Evolutionary conservation across 2,329 filamentous ascomycete species (phyloP).

Genomic region (Aspergillus cejpii): DNA sequence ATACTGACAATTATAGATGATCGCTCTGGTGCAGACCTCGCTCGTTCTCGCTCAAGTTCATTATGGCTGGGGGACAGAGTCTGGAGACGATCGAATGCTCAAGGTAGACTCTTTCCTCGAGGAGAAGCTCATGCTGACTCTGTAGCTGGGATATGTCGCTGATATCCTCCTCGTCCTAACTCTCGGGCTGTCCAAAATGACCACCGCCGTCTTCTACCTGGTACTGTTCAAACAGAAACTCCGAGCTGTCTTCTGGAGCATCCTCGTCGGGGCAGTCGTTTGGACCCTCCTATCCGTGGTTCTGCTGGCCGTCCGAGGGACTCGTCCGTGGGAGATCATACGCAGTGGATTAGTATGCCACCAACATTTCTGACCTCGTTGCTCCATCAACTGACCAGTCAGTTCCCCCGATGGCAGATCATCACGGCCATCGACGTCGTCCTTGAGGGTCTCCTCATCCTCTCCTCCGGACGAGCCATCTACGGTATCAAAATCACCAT

Average conservation of each 20-base stretch:
- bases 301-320: constrained; percentile 36
- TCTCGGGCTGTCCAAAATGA: constrained; percentile 40
- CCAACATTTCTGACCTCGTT: too few species aligned
- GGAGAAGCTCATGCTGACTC: too few species aligned
- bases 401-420: constrained; percentile 38
- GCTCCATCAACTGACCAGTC: not conserved
- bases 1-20: too few species aligned
- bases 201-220: constrained; percentile 34
- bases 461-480: constrained; percentile 35
- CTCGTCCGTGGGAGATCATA: constrained; percentile 31
- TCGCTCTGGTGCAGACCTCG: constrained; percentile 34
- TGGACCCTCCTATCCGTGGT: constrained; percentile 35
- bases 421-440: constrained; percentile 38
- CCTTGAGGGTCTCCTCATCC: constrained; percentile 36
- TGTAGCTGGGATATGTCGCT: constrained; percentile 33
- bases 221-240: constrained; percentile 18
- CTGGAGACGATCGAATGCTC: too few species aligned
- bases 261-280: constrained; percentile 27
- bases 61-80: constrained; percentile 38
- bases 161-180: constrained; percentile 40
- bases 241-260: constrained; percentile 9
- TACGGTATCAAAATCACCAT: constrained; percentile 35
- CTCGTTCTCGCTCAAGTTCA: constrained; percentile 35
- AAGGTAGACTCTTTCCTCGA: constrained; percentile 27
- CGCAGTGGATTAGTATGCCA: constrained; percentile 29